Percentiles rank a stretch among this genome's conserved stretches.
phyloP scores from a whole-genome alignment of 106 monocot species.

The Acorus calamus region DNA sequence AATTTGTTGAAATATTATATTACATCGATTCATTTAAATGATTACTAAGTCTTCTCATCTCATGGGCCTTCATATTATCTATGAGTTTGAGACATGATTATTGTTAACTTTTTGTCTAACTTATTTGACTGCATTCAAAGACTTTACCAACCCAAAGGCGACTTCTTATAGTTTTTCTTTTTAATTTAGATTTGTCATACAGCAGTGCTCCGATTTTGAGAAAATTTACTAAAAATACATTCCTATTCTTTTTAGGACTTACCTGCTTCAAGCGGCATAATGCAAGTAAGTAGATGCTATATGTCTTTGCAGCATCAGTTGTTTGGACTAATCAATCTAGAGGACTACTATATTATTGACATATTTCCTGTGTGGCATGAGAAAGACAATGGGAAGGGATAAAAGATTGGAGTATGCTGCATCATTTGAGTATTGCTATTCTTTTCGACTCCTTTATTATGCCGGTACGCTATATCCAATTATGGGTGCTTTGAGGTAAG shows the following conservation, averaged over 20 bases:
- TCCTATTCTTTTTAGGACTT: constrained; percentile 53
- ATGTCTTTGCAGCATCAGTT: background rate
- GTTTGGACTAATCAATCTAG: background rate
- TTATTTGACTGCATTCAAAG: no score
- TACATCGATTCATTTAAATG: no score
- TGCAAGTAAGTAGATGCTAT: constrained; percentile 56
- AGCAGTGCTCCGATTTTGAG: background rate
- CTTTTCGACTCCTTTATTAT: constrained; percentile 83
- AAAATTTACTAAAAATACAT: no score
- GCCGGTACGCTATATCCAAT: constrained; percentile 93
- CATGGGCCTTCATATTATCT: no score
- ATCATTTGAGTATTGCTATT: constrained; percentile 81
- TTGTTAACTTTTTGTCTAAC: no score
- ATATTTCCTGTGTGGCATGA: background rate
- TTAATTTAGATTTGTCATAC: background rate
- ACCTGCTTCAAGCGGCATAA: constrained; percentile 88
- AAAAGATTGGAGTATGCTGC: constrained; percentile 91
- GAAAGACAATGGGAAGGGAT: constrained; percentile 89
- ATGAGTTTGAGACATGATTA: no score
- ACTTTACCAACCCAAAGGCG: no score
- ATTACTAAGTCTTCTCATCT: no score
- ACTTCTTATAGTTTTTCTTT: no score
- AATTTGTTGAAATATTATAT: no score
- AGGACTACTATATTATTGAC: no score
- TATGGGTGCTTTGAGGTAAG: constrained; percentile 88